These are phyloP conservation scores for Rhododendron ferrugineum DNA, from an alignment of 148 eudicot species.

Conservation along the genomic window DNA sequence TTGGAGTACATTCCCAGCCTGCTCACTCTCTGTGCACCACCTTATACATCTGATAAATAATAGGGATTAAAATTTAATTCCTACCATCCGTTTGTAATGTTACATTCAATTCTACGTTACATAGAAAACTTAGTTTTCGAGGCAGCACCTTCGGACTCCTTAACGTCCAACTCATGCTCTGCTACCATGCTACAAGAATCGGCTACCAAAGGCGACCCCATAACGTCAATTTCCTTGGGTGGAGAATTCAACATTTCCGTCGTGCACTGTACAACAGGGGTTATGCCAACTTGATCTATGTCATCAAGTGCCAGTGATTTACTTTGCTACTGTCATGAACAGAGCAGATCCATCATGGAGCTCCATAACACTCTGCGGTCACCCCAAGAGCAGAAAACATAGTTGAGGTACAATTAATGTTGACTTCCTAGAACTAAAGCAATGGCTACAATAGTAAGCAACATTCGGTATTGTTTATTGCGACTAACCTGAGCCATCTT, in stretches of 20 bases:
- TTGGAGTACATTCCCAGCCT: no score
- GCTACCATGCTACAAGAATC: no score
- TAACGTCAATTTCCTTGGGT: no score
- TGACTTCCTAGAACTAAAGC: not conserved
- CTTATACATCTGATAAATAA: not conserved
- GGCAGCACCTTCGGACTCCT: constrained; percentile 74
- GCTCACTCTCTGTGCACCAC: no score
- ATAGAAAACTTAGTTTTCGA: constrained; percentile 22
- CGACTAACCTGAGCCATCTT: not conserved
- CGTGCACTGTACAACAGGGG: constrained; percentile 85
- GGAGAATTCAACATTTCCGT: constrained; percentile 56
- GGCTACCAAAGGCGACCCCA: no score
- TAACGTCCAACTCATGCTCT: no score
- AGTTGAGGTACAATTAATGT: constrained; percentile 1
- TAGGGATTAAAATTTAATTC: not conserved
- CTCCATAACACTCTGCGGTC: constrained; percentile 76
- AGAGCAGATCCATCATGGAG: constrained; percentile 88
- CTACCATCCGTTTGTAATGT: not conserved
- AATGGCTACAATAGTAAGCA: not conserved
- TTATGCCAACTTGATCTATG: constrained; percentile 83
- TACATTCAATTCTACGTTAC: not conserved
- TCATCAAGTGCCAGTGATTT: constrained; percentile 74
- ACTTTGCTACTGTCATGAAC: constrained; percentile 84
- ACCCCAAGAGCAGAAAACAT: not conserved
- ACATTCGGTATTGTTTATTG: not conserved